Evolutionary conservation across 129 eudicot genomes (phyloP).

Genomic region (Calendula officinalis): DNA sequence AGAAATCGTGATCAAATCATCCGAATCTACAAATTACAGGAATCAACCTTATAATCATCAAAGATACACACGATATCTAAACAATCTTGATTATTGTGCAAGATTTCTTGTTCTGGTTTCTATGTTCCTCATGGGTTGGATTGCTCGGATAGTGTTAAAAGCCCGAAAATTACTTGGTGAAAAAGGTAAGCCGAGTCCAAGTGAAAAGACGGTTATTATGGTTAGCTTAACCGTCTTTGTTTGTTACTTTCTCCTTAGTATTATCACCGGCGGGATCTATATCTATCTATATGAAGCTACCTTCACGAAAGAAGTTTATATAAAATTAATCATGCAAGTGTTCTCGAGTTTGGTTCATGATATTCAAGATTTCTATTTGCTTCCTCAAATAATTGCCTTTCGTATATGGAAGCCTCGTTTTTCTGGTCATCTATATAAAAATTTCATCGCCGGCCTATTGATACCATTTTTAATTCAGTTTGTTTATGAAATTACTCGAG

Average conservation of each 20-base stretch:
- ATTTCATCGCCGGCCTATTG: slow-evolving; percentile 14
- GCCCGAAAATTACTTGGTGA: slow-evolving; percentile 22
- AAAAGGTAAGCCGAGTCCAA: slow-evolving; percentile 17
- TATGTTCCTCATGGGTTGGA: slow-evolving; percentile 24
- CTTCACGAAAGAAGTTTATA: slow-evolving; percentile 11
- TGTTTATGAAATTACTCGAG: slow-evolving; percentile 24
- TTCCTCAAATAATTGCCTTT: slow-evolving; percentile 20
- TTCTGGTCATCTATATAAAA: slow-evolving; percentile 2
- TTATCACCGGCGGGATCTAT: not conserved
- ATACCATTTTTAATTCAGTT: not conserved
- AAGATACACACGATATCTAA: slow-evolving; percentile 16
- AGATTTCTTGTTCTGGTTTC: slow-evolving; percentile 34
- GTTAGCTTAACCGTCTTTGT: not conserved
- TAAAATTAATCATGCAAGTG: not conserved
- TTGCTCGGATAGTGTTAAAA: slow-evolving; percentile 26
- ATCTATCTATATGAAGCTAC: slow-evolving; percentile 4
- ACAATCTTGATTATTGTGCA: slow-evolving; percentile 14
- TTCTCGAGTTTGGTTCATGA: not conserved
- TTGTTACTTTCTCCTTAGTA: slow-evolving; percentile 1
- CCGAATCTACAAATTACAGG: slow-evolving; percentile 19
- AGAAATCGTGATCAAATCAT: slow-evolving; percentile 17
- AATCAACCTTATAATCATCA: slow-evolving; percentile 26
- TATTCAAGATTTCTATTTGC: slow-evolving; percentile 20
- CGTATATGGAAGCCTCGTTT: slow-evolving; percentile 21
- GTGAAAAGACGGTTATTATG: slow-evolving; percentile 29